A percentile compares a stretch with the other conserved stretches of the same genome.
Conservation (phyloP, 108 stramenopile genomes). For the Pseudonitzschia pungens region DNA sequence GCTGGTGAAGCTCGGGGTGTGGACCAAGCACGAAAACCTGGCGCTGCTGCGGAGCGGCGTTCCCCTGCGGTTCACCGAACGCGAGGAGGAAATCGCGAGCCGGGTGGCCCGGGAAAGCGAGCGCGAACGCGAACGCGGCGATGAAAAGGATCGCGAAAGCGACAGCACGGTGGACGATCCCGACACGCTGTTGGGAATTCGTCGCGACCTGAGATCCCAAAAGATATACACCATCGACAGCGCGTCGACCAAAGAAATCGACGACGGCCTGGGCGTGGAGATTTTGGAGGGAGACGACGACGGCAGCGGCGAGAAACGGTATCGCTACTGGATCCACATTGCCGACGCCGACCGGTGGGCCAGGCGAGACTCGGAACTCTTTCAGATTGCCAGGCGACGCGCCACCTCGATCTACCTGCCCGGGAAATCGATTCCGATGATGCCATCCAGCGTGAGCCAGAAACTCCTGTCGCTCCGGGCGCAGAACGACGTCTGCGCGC, state of each 20-base stretch:
- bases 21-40: slow-evolving; percentile 59
- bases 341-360: slow-evolving; percentile 82
- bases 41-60: slow-evolving; percentile 74
- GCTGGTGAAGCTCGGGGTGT: slow-evolving; percentile 58
- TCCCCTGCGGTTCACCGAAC: slow-evolving; percentile 53
- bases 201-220: slow-evolving; percentile 56
- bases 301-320: slow-evolving; percentile 29
- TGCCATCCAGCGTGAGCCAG: slow-evolving; percentile 58
- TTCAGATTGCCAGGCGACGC: slow-evolving; percentile 54
- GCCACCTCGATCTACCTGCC: slow-evolving; percentile 75
- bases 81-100: slow-evolving; percentile 39
- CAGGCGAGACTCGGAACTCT: slow-evolving; percentile 51
- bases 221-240: slow-evolving; percentile 83
- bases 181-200: slow-evolving; percentile 57
- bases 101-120: too few species aligned
- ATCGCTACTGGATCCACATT: slow-evolving; percentile 81
- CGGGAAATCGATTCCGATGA: slow-evolving; percentile 60
- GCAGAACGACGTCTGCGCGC: slow-evolving; percentile 42
- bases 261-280: slow-evolving; percentile 77
- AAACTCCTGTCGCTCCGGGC: slow-evolving; percentile 58
- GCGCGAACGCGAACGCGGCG: too few species aligned
- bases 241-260: slow-evolving; percentile 66
- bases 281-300: slow-evolving; percentile 26
- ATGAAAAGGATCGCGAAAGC: slow-evolving; percentile 18
- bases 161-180: slow-evolving; percentile 36